Base-by-base conservation (phyloP, 2,329 filamentous ascomycete species). In the Cladosporium austrohemisphaericum region DNA sequence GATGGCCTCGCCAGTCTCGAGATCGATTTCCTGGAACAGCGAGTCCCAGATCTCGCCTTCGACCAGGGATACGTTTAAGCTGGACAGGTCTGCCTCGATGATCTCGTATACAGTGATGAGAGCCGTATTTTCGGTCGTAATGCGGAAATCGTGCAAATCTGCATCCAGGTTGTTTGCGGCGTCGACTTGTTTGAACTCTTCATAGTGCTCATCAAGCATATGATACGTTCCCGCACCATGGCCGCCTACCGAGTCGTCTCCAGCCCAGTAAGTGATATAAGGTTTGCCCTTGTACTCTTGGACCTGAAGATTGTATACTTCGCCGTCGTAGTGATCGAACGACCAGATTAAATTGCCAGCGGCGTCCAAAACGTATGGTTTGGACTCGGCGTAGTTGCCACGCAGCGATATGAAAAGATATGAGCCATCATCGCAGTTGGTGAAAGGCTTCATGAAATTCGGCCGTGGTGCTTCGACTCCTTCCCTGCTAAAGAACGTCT, bases 1-100 rank as follows among this genome's bases (percentile, higher is more conserved):
- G n/a, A 74, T 54, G 0, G 74, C 61, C 7, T 69, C 58, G 16
- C 68, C 67, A 0, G 69, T 73, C 31, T 68, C 69, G 29, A 76
- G 65, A 43, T 74, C 67, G 25, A 76, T 57, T 58, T 77, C 74
- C 51, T 75, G 71, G 53, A 76, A 71, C 1, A 69, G 49, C 8
- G 67, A 54, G 70, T 68, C 69, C 68, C 72, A 55, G 65, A 73
- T 58, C 32, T 56, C 61, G 7, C 55, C 52, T 7, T 57, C 56
- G 9, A 58, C 52, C 10, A 49, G 46, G 4, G 50, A 53, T 35
- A 65, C 70, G 2, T 54, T 52, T 4, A 54, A 31, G 11, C 52
- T 51, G 38, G 5, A 72, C n/a, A 63, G 45, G 38, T 64, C 57
- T 38, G 54, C 52, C 32, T 59, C 51, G n/a, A 56, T 29, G 19